Evolutionary conservation across 78 protist genomes (phyloP), one percentile per base, ranked within the genome.

Genomic region (Planoprotostelium fungivorum): DNA sequence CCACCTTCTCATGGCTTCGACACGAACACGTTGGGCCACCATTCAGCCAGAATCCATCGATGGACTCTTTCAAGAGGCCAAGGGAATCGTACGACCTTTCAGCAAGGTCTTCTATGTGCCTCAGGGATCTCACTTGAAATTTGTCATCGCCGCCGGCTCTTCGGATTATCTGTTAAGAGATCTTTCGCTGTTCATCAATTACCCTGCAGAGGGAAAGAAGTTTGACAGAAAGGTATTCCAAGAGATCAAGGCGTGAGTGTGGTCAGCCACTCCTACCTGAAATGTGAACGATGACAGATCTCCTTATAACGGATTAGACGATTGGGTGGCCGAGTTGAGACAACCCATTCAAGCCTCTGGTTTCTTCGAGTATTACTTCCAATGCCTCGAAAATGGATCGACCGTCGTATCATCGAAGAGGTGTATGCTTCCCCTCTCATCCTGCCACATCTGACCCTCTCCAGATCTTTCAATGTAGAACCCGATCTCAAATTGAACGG

Each of bases 381-480:
- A 51, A 16, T 25, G 73, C 16, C 31, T 25, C 73, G 73, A 51
- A 51, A 51, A 51, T 5, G 73, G 73, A 5, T 25, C 5, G 5
- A 51, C 16, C 16, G 73, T 51, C 73, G 16, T 51, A 5, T 51
- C 73, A 25, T 5, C 73, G 16, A 51, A 51, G 73, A 51, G 73
- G 73, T 51, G 16, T 25, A 16, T 25, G 73, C 5, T 51, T 16
- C 31, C 5, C 16, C 5, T 5, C 16, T 51, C 16, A 16, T 5
- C 5, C 73, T 5, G 16, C 16, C 31, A 25, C 16, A 16, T 25
- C 16, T 5, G 5, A 25, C 73, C 5, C 16, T 5, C 16, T 16
- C 5, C 73, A 51, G 73, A 51, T 51, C 90, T 0, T 92, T 92
- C 37, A 91, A 92, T 84, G 84, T 92, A 31, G 83, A 89, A 37